These are phyloP conservation scores for Fusarium sp. DNA, from an alignment of 2,329 filamentous ascomycete genomes.

Conservation along the genomic window DNA sequence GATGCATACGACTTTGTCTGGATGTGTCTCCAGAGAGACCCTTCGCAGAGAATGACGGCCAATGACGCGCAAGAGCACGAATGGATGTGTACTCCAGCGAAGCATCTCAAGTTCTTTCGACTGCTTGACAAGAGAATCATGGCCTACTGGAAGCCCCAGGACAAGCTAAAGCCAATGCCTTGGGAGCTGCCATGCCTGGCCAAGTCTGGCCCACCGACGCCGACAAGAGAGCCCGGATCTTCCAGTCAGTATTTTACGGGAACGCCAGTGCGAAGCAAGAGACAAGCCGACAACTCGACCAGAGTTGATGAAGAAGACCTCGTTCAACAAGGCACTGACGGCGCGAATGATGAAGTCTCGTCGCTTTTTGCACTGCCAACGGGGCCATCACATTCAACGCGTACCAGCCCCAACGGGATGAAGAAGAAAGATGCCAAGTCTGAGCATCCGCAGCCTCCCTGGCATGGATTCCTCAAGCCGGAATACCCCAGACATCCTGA, in stretches of 20 bases:
- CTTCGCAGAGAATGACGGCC: slow-evolving; percentile 45
- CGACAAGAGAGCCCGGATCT: slow-evolving; percentile 7
- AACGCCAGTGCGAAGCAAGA: neutral
- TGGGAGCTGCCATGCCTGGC: slow-evolving; percentile 47
- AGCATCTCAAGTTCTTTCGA: slow-evolving; percentile 48
- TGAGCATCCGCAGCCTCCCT: slow-evolving; percentile 12
- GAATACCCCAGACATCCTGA: neutral
- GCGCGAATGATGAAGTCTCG: neutral
- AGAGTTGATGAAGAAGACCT: too few species aligned
- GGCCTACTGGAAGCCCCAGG: slow-evolving; percentile 41
- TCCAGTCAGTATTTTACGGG: slow-evolving; percentile 36
- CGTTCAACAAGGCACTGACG: neutral
- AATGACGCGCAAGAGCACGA: slow-evolving; percentile 46
- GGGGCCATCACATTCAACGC: neutral
- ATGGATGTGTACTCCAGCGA: slow-evolving; percentile 50
- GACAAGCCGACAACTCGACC: neutral
- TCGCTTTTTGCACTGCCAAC: slow-evolving; percentile 1
- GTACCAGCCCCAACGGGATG: neutral
- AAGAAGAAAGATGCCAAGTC: neutral
- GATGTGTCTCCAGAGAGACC: slow-evolving; percentile 47
- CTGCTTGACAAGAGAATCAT: slow-evolving; percentile 47
- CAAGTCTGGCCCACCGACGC: slow-evolving; percentile 3
- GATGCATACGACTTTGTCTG: slow-evolving; percentile 47
- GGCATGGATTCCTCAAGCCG: slow-evolving; percentile 28
- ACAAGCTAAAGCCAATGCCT: slow-evolving; percentile 50